Conservation (phyloP, 805 yeast genomes). For the Cyberlindnera americana region DNA sequence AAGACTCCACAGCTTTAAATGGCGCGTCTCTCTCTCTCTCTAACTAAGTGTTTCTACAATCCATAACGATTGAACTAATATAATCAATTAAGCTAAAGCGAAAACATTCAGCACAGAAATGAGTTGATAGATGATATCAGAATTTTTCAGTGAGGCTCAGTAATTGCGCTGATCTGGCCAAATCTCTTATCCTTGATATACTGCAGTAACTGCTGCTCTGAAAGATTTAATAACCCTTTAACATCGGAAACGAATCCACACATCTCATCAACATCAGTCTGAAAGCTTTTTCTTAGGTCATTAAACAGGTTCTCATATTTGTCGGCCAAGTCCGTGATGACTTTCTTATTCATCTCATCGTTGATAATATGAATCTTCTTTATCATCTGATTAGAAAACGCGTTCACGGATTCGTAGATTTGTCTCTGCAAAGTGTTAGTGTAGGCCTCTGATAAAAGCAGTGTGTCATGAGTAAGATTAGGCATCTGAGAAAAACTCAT, state of each 20-base stretch:
- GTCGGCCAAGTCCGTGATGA: conserved; percentile 31
- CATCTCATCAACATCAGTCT: conserved; percentile 36
- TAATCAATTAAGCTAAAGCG: too few relatives aligned
- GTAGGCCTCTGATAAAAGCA: conserved; percentile 27
- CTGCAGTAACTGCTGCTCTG: conserved; percentile 32
- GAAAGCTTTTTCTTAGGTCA: conserved; percentile 32
- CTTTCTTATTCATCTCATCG: conserved; percentile 33
- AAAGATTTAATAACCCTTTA: conserved; percentile 32
- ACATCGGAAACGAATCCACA: conserved; percentile 33
- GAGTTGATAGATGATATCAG: too few relatives aligned
- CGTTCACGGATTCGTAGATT: conserved; percentile 32
- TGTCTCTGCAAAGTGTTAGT: conserved; percentile 36
- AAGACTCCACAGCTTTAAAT: background rate
- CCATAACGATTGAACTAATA: too few relatives aligned
- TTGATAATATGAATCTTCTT: conserved; percentile 35
- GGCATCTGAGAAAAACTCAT: background rate
- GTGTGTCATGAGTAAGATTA: conserved; percentile 4
- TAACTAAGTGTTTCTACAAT: too few relatives aligned
- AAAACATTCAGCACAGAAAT: too few relatives aligned
- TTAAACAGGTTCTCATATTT: conserved; percentile 33
- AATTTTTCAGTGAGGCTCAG: too few relatives aligned
- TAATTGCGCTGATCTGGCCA: conserved; percentile 1
- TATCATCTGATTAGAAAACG: conserved; percentile 33
- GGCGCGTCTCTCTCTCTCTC: background rate
- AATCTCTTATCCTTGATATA: conserved; percentile 28